Evolutionary conservation across 2,329 filamentous ascomycete genomes (phyloP).

Genomic region (Thielaviopsis populi): DNA sequence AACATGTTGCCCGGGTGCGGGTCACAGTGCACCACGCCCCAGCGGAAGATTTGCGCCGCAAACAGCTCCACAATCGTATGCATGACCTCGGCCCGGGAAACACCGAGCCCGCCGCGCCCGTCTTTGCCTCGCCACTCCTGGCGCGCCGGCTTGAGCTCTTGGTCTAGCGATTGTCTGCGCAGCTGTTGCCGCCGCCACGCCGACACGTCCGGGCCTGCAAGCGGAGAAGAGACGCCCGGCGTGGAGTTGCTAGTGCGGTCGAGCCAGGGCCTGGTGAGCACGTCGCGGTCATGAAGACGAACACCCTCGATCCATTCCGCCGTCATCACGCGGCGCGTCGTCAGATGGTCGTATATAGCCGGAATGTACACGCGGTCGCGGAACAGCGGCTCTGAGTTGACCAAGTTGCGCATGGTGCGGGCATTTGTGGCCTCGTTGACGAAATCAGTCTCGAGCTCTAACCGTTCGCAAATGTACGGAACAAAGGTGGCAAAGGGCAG

Average conservation of each 20-base stretch:
- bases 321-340: constrained; percentile 70
- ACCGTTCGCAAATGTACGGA: constrained; percentile 82
- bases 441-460: constrained; percentile 90
- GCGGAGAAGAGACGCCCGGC: constrained; percentile 55
- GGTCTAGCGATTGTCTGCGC: constrained; percentile 37
- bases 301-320: constrained; percentile 97
- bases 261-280: constrained; percentile 61
- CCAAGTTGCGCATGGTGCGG: constrained; percentile 63
- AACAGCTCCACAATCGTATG: constrained; percentile 92
- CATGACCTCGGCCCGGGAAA: constrained; percentile 79
- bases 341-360: constrained; percentile 66
- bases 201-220: constrained; percentile 38
- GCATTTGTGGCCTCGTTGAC: constrained; percentile 81
- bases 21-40: constrained; percentile 90
- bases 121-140: constrained; percentile 60
- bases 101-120: constrained; percentile 65
- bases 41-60: constrained; percentile 95
- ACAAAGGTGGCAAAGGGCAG: constrained; percentile 85
- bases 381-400: constrained; percentile 60
- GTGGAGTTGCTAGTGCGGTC: constrained; percentile 64
- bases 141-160: constrained; percentile 64
- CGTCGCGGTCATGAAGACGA: constrained; percentile 78
- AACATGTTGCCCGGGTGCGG: constrained; percentile 97
- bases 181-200: constrained; percentile 30
- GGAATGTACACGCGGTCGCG: constrained; percentile 78